Base-by-base conservation (phyloP, 768 basidiomycete genomes). In the Suillus ampliporus region DNA sequence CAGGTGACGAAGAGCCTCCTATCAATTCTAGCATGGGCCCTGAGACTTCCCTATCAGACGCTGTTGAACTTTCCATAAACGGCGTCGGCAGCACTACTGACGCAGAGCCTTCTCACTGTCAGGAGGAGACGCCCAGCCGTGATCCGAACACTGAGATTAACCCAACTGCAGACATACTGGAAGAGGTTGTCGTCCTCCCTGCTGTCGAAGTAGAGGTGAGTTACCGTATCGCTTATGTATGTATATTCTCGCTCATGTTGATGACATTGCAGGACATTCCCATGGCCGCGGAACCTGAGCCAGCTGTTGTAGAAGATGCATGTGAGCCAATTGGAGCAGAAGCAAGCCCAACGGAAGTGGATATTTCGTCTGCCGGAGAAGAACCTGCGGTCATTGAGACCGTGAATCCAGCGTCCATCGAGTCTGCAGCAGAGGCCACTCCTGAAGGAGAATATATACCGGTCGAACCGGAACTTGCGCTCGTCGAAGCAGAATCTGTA, bases 11-110 rank as follows among this genome's bases (percentile, higher is more conserved):
- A 21, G 57, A 35, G 26, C 56, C 54, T 43, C 61, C 61, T 35
- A 34, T 46, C 35, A 31, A 28, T 58, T 21, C 31, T 40, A 38
- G 37, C 46, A 38, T 37, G 6, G 15, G 28, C 14, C 35, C 43
- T 61, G 43, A 61, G 37, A 52, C 6, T 13, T 35, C 44, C 37
- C 21, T 47, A 44, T 38, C 61, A 47, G 58, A 50, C 46, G 4
- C 37, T 47, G 21, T 61, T 26, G 34, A 31, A 41, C 21, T 31
- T 62, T 31, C 61, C 61, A 28, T 46, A 62, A 60, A 58, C 19
- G 58, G 61, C 19, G 35, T 50, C 34, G 58, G 46, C 28, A 54
- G 58, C 51, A 59, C 58, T 59, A 57, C 50, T 59, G 28, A 3
- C 17, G 5, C 60, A 59, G 46, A 43, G 61, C 46, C 37, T 43